phyloP scores from a whole-genome alignment of 2,329 filamentous ascomycete species.

The Fusarium torreyae region DNA sequence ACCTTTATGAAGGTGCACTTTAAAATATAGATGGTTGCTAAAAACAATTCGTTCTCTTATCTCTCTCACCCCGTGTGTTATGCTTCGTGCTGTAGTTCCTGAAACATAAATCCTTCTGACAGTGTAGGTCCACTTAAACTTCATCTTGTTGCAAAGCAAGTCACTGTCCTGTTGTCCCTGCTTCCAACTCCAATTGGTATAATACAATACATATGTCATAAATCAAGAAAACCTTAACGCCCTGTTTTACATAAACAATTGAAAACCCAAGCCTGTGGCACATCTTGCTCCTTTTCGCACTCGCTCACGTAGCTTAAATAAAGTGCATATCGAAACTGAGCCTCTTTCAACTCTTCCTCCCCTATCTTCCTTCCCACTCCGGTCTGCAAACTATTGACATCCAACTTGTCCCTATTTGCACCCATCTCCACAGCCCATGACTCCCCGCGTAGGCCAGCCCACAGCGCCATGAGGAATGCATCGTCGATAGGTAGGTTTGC shows the following conservation, averaged over 20 bases:
- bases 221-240: background rate
- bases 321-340: conserved; percentile 55
- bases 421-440: conserved; percentile 41
- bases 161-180: background rate
- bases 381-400: conserved; percentile 36
- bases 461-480: conserved; percentile 54
- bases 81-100: background rate
- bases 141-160: background rate
- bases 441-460: conserved; percentile 48
- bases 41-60: background rate
- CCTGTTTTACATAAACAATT: conserved; percentile 36
- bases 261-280: conserved; percentile 54
- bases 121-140: background rate
- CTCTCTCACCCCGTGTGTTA: background rate
- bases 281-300: conserved; percentile 44
- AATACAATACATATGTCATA: conserved; percentile 1
- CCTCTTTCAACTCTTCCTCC: conserved; percentile 46
- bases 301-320: conserved; percentile 54
- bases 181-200: background rate
- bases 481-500: conserved; percentile 49
- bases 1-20: conserved; percentile 18
- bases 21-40: conserved; percentile 26
- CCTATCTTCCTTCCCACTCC: conserved; percentile 43
- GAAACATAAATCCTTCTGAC: background rate
- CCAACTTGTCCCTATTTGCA: conserved; percentile 18